phyloP scores from a whole-genome alignment of 441 rosid genomes.

The Eruca vesicaria region DNA sequence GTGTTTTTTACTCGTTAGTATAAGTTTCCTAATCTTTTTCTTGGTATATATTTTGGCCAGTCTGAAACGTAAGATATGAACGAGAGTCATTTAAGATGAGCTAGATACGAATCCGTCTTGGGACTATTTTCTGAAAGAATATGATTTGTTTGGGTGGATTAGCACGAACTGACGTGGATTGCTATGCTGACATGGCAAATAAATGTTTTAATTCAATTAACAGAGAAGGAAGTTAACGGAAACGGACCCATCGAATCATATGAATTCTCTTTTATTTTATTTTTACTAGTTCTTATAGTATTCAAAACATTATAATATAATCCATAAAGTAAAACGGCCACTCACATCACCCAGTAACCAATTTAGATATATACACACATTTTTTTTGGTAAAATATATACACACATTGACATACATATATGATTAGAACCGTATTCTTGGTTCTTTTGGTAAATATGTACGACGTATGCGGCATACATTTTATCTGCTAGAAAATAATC shows the following conservation, averaged over 20 bases:
- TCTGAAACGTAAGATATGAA: neutral
- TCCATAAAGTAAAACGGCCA: no score
- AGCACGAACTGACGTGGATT: conserved; percentile 22
- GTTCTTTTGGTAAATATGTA: neutral
- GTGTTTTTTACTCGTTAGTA: neutral
- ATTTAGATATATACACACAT: neutral
- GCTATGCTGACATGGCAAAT: conserved; percentile 11
- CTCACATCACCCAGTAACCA: conserved; percentile 13
- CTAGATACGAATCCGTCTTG: neutral
- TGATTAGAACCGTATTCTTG: neutral
- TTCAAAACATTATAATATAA: neutral
- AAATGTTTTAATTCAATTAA: no score
- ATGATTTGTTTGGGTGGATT: conserved; percentile 14
- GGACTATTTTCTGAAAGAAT: neutral
- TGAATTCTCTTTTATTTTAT: neutral
- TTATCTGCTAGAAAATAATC: no score
- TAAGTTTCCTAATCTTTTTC: neutral
- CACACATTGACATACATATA: neutral
- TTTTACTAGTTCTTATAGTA: neutral
- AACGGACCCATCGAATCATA: conserved; percentile 22
- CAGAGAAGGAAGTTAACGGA: conserved; percentile 22
- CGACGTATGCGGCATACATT: no score
- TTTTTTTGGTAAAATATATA: no score
- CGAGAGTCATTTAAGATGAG: neutral
- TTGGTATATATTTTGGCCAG: neutral